Evolutionary conservation across 2,329 filamentous ascomycete genomes (phyloP), one percentile per base, ranked within the genome.

Genomic region (Sporothrix brasiliensis): DNA sequence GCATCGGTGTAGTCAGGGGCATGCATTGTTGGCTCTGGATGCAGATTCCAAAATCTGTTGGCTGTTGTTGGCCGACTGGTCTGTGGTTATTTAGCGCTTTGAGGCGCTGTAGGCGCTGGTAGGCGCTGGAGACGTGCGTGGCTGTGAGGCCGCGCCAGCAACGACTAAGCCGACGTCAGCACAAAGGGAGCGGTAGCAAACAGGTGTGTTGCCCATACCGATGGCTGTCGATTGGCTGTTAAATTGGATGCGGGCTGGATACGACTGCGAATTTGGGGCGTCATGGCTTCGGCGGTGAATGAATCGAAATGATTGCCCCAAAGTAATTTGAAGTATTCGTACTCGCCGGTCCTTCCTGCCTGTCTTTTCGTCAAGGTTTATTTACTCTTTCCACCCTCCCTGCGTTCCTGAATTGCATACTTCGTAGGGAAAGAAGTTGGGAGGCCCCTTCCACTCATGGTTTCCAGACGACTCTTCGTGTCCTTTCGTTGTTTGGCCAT

Each of bases 141-240:
- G 63, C 63, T 67, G 49, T 13, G 63, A 53, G 63, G 63, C 63
- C 63, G 49, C 63, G 63, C 52, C 63, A 52, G 41, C 60, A 49
- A 11, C 58, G 13, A 30, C 60, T 13, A 65, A 49, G 41, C 44
- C 41, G 60, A 30, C 60, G 44, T 65, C 60, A 49, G 24, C 61
- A 65, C 44, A 65, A 65, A 65, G 44, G 24, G 16, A 65, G 44
- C 60, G n/a, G 2, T 19, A 41, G 11, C 21, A 65, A 50, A 63
- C 30, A 61, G 34, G n/a, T 50, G 60, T 44, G 24, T 41, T 41
- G 61, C 5, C 21, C 19, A 19, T 19, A 24, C 24, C 16, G n/a
- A 34, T 6, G 44, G 50, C 27, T 24, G n/a, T 34, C 56, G n/a
- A 24, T 24, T 63, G 58, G 58, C 13, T 47, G 39, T 21, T 44